A percentile compares a stretch with the other conserved stretches of the same genome.
phyloP scores from a whole-genome alignment of 2,329 filamentous ascomycete genomes.

The Cladosporium sp. region DNA sequence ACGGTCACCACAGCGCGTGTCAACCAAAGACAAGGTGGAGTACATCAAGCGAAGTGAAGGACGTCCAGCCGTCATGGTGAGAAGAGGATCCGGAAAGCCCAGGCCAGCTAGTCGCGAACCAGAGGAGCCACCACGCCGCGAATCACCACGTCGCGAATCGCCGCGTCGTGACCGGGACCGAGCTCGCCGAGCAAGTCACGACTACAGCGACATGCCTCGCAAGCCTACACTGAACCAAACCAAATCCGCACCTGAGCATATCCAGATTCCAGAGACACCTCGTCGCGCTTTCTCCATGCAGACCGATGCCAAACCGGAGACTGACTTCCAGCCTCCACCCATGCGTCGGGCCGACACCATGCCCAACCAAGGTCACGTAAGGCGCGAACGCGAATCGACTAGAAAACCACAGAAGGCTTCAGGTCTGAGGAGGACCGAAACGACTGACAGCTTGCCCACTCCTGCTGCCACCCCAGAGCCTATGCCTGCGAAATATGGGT shows the following conservation, averaged over 20 bases:
- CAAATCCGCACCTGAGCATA: conserved; percentile 28
- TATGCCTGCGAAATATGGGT: conserved; percentile 21
- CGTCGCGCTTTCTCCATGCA: conserved; percentile 27
- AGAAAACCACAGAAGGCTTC: conserved; percentile 21
- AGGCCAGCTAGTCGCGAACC: conserved; percentile 17
- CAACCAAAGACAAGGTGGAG: conserved; percentile 25
- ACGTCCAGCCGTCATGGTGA: conserved; percentile 21
- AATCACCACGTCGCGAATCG: background rate
- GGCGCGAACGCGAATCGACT: conserved; percentile 11
- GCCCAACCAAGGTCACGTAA: conserved; percentile 24
- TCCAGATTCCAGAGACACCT: conserved; percentile 22
- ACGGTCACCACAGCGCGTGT: conserved; percentile 23
- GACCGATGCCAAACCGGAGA: conserved; percentile 20
- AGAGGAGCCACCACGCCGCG: conserved; percentile 20
- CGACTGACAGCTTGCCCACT: conserved; percentile 23
- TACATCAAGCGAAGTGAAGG: conserved; percentile 25
- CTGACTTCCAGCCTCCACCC: conserved; percentile 31
- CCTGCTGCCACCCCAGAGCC: conserved; percentile 26
- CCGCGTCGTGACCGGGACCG: conserved; percentile 15
- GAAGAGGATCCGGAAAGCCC: conserved; percentile 24
- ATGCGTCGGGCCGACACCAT: conserved; percentile 43
- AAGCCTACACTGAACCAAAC: conserved; percentile 37
- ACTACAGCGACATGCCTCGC: conserved; percentile 16
- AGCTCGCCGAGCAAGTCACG: conserved; percentile 21
- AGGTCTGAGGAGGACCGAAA: conserved; percentile 24